Percentiles rank a stretch among this genome's conserved stretches.
Conservation (phyloP, 805 yeast genomes). For the Debaryomyces tyrocola region DNA sequence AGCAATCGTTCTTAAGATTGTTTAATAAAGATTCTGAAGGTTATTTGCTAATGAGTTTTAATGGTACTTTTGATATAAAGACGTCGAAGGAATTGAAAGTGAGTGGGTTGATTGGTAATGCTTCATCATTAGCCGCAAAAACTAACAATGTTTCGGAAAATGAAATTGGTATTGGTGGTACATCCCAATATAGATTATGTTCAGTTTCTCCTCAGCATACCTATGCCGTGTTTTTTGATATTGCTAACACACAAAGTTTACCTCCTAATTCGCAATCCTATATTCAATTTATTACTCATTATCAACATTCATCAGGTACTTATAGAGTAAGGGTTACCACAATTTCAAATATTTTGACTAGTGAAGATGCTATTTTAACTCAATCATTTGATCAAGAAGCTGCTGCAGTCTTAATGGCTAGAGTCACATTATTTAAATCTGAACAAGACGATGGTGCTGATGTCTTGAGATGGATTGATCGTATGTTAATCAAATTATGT, state of each 20-base stretch:
- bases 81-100: conserved; percentile 86
- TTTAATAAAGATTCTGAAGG: conserved; percentile 88
- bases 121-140: conserved; percentile 68
- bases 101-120: conserved; percentile 93
- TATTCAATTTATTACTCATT: conserved; percentile 86
- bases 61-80: conserved; percentile 83
- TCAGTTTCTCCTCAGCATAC: conserved; percentile 84
- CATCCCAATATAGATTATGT: conserved; percentile 85
- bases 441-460: conserved; percentile 86
- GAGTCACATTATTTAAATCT: conserved; percentile 84
- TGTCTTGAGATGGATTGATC: conserved; percentile 91
- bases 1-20: conserved; percentile 84
- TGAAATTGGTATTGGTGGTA: conserved; percentile 92
- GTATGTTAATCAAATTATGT: conserved; percentile 85
- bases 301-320: conserved; percentile 94
- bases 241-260: conserved; percentile 47
- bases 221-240: conserved; percentile 87
- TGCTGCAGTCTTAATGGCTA: conserved; percentile 90
- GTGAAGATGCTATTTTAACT: conserved; percentile 48
- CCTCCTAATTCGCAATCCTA: conserved; percentile 50
- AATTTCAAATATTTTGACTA: conserved; percentile 55
- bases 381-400: conserved; percentile 97
- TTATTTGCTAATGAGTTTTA: conserved; percentile 84
- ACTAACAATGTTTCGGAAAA: conserved; percentile 82
- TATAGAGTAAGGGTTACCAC: conserved; percentile 91